phyloP scores from a whole-genome alignment of 495 filamentous ascomycete genomes.

The Penicillium alfredii region DNA sequence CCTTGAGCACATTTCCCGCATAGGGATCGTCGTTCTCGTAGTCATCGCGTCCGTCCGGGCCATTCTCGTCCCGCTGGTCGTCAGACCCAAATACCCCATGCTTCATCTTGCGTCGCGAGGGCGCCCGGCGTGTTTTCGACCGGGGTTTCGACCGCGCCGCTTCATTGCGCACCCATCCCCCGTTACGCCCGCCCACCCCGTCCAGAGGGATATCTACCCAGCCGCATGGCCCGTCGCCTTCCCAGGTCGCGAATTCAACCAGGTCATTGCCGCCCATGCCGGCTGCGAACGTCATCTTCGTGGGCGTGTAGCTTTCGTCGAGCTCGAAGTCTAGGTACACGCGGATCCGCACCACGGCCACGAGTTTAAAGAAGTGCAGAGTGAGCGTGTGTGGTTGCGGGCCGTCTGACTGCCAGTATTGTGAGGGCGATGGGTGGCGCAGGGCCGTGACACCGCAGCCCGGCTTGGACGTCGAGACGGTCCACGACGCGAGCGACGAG shows the following conservation, averaged over 20 bases:
- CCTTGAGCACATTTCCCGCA: conserved; percentile 67
- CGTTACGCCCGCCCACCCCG: conserved; percentile 51
- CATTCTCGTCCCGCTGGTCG: conserved; percentile 1
- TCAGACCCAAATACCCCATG: no score
- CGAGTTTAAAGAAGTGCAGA: conserved; percentile 90
- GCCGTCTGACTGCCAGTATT: conserved; percentile 97
- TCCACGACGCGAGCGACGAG: conserved; percentile 89
- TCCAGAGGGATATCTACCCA: conserved; percentile 83
- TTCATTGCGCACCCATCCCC: conserved; percentile 32
- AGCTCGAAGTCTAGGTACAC: conserved; percentile 85
- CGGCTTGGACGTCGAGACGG: conserved; percentile 84
- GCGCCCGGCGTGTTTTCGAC: conserved; percentile 7
- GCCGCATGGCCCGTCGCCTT: conserved; percentile 69
- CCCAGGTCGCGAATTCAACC: conserved; percentile 72
- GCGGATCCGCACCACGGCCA: conserved; percentile 73
- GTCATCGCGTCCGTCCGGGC: neutral
- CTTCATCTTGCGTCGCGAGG: no score
- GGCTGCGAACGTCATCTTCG: conserved; percentile 76
- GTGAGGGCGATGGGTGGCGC: conserved; percentile 65
- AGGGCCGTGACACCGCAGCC: conserved; percentile 84
- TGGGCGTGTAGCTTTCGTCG: conserved; percentile 97
- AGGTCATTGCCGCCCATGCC: conserved; percentile 86
- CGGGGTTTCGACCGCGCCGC: conserved; percentile 1
- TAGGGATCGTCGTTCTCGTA: conserved; percentile 33
- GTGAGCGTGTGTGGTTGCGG: conserved; percentile 93